Evolutionary conservation across 371 early-diverging fungal species (phyloP), one percentile per base, ranked within the genome.

Genomic region (Mucor racemosus): DNA sequence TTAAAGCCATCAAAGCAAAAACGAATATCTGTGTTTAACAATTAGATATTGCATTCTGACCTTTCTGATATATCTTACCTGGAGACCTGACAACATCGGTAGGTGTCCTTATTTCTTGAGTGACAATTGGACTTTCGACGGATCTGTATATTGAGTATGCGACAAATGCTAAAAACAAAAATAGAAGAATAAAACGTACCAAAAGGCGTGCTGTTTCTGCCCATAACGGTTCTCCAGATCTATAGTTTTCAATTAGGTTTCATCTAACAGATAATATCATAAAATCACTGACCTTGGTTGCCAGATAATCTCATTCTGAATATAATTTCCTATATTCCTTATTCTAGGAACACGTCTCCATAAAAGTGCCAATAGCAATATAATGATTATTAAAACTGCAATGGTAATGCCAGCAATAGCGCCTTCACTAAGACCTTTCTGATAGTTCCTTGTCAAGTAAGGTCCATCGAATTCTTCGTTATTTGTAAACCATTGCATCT

Each of bases 171-270:
- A 67, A 41, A 46, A 75, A 71, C 6, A 71, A 38, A 11, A 58
- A 42, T 4, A 65, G 11, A 7, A 65, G 35, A 39, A 65, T 58
- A 1, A 75, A 35, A 5, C 75, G 60, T 35, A 72, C 69, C 31
- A 75, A 39, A 4, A 75, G 54, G 3, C 78, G 68, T 4, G 70
- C 35, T 1, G 70, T 62, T 48, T 78, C 78, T 10, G 78, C 76
- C 78, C 78, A 78, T 7, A 73, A 40, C 7, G 78, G 78, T 46
- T 78, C 78, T 6, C 78, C 78, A 0, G 73, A 63, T 40, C 78
- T 78, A 61, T 57, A 19, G 5, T 14, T 46, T 19, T n/a, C n/a
- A n/a, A n/a, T n/a, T n/a, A n/a, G n/a, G n/a, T n/a, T n/a, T n/a
- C n/a, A n/a, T n/a, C n/a, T n/a, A n/a, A n/a, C n/a, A n/a, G n/a